Percentiles rank a stretch among this genome's conserved stretches.
phyloP scores from a whole-genome alignment of 768 basidiomycete species.

The Epithele typhae region DNA sequence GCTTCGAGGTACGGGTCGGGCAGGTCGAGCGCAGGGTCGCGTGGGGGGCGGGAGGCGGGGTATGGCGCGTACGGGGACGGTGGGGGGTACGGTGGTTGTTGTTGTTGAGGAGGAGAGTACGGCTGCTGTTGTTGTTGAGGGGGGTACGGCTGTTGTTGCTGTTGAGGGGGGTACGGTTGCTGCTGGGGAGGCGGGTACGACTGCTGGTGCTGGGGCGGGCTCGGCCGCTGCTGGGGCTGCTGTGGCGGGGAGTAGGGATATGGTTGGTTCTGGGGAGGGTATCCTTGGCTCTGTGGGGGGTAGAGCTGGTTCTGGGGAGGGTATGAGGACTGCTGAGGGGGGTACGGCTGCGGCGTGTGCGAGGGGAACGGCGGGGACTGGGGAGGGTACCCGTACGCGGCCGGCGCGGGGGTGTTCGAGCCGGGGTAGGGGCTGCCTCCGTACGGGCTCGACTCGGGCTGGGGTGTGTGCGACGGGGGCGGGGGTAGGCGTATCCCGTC shows the following conservation, averaged over 20 bases:
- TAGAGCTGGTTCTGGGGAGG: no score
- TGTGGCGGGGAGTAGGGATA: no score
- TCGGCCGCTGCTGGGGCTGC: no score
- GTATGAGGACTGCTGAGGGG: no score
- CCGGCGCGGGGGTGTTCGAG: background rate
- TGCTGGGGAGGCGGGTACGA: conserved; percentile 14
- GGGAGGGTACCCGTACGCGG: no score
- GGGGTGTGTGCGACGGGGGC: conserved; percentile 9
- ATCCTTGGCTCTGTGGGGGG: no score
- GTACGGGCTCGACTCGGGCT: conserved; percentile 3
- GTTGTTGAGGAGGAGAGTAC: background rate
- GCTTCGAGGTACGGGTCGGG: conserved; percentile 41
- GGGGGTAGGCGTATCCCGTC: no score
- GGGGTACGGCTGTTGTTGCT: background rate
- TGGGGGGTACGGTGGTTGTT: no score
- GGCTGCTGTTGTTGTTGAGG: background rate
- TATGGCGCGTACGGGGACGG: background rate
- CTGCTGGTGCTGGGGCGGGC: background rate
- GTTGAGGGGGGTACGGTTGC: conserved; percentile 8
- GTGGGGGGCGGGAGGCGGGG: background rate
- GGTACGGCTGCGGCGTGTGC: background rate
- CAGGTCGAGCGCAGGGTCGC: conserved; percentile 22
- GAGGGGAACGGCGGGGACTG: background rate
- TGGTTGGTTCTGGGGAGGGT: no score
- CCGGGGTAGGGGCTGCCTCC: background rate